Evolutionary conservation across 805 yeast species (phyloP), one percentile per base, ranked within the genome.

Genomic region (Novakomyces olei): DNA sequence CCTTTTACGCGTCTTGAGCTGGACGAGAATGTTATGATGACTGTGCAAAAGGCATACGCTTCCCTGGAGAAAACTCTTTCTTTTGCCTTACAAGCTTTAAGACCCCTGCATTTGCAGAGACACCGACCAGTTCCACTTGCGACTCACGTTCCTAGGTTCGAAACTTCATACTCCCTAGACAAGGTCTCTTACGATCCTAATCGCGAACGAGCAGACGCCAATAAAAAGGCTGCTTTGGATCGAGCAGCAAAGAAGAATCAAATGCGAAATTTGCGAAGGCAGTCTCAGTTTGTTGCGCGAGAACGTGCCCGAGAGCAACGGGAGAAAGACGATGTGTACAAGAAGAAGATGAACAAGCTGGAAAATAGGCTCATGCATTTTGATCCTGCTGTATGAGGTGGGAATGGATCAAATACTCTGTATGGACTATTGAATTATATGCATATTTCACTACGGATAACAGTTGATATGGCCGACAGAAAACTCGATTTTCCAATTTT

Each of bases 131-230:
- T 88, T 35, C 76, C 93, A 3, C 76, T 88, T 46, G 72, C 81
- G 26, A 66, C 92, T 2, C 66, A 65, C 45, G 75, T 81, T 24
- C 99, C 99, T 41, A 72, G 77, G 54, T 88, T 75, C 50, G 95
- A 85, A 55, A 96, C 80, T 47, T 80, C 81, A 60, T 88, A 73
- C 67, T 85, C 83, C 57, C 93, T 94, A 36, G 94, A 80, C 49
- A 78, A 72, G 67, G 83, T 78, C 57, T 77, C 91, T 5, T 76
- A 80, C 51, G 94, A 85, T 51, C 66, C 75, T 33, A 76, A 83
- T 50, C 63, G 71, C 43, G 71, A 74, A 38, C 65, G 88, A 53
- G 78, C 72, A 42, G 96, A 88, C 53, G 55, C 78, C 43, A 65
- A 63, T 50, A 88, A 88, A 62, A 66, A 85, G 60, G 69, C 67